Percentiles rank a stretch among this genome's conserved stretches.
Conservation (phyloP, 805 yeast genomes). For the Starmerella lactis-condensi region DNA sequence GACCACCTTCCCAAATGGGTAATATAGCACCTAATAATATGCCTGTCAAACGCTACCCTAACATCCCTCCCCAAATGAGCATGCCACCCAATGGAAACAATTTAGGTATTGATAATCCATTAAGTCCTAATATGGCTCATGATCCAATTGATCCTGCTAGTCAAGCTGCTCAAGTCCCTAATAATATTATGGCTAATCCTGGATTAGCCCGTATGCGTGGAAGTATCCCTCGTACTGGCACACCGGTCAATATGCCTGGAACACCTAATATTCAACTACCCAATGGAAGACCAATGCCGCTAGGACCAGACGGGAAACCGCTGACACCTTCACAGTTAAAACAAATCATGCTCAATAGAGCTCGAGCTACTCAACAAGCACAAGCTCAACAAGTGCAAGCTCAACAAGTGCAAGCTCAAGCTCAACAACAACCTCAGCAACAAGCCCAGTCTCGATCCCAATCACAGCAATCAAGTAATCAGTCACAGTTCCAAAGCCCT, state of each 20-base stretch:
- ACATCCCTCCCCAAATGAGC: too few relatives aligned
- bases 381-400: constrained; percentile 3
- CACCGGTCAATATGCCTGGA: not conserved
- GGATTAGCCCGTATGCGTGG: too few relatives aligned
- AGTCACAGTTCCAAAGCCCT: too few relatives aligned
- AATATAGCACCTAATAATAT: too few relatives aligned
- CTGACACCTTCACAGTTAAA: constrained; percentile 9
- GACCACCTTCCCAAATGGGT: too few relatives aligned
- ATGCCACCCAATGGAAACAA: not conserved
- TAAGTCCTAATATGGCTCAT: constrained; percentile 1
- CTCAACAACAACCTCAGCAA: constrained; percentile 4
- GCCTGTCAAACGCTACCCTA: too few relatives aligned
- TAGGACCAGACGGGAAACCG: constrained; percentile 2
- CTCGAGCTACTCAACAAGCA: constrained; percentile 1
- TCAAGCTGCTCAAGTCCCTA: too few relatives aligned
- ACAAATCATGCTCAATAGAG: constrained; percentile 9
- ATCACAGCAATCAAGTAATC: too few relatives aligned
- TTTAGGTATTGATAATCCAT: constrained; percentile 1
- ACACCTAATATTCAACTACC: constrained; percentile 2
- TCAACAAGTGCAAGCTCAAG: constrained; percentile 4
- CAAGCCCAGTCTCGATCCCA: constrained; percentile 1
- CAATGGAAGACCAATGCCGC: too few relatives aligned
- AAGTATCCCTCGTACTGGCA: too few relatives aligned
- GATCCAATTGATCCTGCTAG: not conserved
- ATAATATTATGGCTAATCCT: too few relatives aligned